A percentile compares a stretch with the other conserved stretches of the same genome.
phyloP scores from a whole-genome alignment of 2,329 filamentous ascomycete species.

The Phialophora verrucosa region DNA sequence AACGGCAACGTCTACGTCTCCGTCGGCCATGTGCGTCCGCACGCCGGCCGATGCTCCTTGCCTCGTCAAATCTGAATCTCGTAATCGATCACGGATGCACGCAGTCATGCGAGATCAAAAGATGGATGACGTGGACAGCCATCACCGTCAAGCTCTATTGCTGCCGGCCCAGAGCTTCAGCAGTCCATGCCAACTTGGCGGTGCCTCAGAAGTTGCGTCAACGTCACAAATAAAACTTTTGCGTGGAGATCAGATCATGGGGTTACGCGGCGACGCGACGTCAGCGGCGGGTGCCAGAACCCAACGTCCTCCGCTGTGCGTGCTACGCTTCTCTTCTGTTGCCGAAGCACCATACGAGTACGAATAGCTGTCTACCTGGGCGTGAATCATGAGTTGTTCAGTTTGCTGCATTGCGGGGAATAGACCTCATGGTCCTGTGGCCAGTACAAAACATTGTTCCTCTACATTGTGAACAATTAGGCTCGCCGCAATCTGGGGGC shows the following conservation, averaged over 20 bases:
- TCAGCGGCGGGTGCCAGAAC: slow-evolving; percentile 1
- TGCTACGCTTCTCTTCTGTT: too few relatives aligned
- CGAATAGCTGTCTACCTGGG: too few relatives aligned
- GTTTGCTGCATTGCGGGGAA: too few relatives aligned
- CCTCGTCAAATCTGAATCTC: neutral
- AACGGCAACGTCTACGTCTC: neutral
- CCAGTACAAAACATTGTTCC: too few relatives aligned
- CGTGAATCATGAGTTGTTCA: too few relatives aligned
- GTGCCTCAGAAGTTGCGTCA: slow-evolving; percentile 3
- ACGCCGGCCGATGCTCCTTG: neutral
- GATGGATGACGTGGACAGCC: neutral
- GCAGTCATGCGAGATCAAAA: neutral
- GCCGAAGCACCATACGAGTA: too few relatives aligned
- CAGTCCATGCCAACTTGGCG: neutral
- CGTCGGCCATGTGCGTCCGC: neutral
- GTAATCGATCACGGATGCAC: neutral
- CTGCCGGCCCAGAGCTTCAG: neutral
- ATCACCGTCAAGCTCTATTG: neutral
- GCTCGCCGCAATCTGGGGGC: slow-evolving; percentile 4
- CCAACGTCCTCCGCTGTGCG: too few relatives aligned
- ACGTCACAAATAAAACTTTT: neutral
- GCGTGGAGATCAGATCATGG: neutral
- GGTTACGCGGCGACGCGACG: slow-evolving; percentile 3
- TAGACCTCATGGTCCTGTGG: too few relatives aligned
- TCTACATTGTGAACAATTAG: neutral